phyloP scores from a whole-genome alignment of 2,329 filamentous ascomycete species.

The Leptographium wingfieldii region DNA sequence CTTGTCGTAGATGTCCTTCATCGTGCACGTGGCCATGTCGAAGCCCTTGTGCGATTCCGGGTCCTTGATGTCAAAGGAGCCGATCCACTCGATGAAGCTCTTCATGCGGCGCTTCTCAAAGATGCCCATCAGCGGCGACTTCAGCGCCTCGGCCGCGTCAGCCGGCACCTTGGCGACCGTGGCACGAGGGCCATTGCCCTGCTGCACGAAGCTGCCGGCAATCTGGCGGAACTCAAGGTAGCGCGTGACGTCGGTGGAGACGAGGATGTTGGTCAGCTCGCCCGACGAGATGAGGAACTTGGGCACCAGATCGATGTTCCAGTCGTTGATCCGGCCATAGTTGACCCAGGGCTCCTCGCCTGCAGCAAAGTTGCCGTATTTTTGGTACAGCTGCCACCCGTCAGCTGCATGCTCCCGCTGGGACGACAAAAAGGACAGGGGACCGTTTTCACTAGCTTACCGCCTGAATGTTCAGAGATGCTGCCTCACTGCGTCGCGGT shows the following conservation, averaged over 20 bases:
- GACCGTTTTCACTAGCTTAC: conserved; percentile 34
- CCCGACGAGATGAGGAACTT: conserved; percentile 98
- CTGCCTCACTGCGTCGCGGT: conserved; percentile 58
- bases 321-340: conserved; percentile 92
- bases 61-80: conserved; percentile 71
- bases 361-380: conserved; percentile 69
- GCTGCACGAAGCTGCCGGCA: conserved; percentile 91
- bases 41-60: conserved; percentile 81
- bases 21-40: conserved; percentile 64
- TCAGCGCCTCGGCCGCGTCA: conserved; percentile 78
- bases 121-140: conserved; percentile 88
- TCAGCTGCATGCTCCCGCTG: not conserved
- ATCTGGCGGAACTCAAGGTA: conserved; percentile 93
- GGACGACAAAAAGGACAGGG: not conserved
- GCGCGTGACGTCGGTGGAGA: conserved; percentile 82
- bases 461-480: conserved; percentile 91
- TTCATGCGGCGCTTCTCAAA: conserved; percentile 97
- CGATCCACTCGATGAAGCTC: conserved; percentile 93
- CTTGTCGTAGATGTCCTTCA: conserved; percentile 99
- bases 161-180: conserved; percentile 96
- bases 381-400: conserved; percentile 71
- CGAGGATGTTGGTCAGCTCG: conserved; percentile 95
- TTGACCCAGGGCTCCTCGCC: conserved; percentile 95
- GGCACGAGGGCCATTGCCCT: conserved; percentile 67
- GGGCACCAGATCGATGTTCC: conserved; percentile 97